Conservation (phyloP, 495 filamentous ascomycete species). For the Xylaria castorea region DNA sequence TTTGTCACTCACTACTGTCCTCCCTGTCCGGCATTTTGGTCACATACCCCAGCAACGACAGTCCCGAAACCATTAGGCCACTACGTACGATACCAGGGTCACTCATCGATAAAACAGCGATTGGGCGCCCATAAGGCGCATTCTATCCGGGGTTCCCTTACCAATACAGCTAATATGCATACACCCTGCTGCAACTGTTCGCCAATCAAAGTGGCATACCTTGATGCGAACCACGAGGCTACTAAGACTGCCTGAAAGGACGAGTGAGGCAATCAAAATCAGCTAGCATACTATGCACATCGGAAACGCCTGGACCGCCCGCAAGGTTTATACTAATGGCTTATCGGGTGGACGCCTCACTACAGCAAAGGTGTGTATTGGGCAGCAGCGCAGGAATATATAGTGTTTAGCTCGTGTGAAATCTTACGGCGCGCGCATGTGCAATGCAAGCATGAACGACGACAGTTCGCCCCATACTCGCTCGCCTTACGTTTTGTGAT, state of each 20-base stretch:
- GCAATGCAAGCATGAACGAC: not conserved
- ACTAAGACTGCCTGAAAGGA: slow-evolving; percentile 9
- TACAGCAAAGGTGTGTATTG: not conserved
- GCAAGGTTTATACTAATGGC: not conserved
- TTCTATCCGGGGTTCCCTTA: not conserved
- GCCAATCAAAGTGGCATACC: slow-evolving; percentile 10
- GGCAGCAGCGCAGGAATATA: slow-evolving; percentile 24
- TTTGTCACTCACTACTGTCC: not conserved
- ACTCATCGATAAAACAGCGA: not conserved
- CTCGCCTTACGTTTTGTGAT: not conserved
- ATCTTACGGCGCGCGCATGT: not conserved
- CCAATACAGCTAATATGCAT: not conserved
- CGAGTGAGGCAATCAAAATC: slow-evolving; percentile 1
- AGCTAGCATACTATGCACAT: slow-evolving; percentile 2
- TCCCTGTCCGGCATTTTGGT: not conserved
- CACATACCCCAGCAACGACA: not conserved
- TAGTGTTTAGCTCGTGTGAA: not conserved
- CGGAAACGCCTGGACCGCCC: not conserved
- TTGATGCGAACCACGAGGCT: slow-evolving; percentile 28
- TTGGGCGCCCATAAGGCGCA: slow-evolving; percentile 13
- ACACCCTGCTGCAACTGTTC: not conserved
- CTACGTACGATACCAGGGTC: not conserved
- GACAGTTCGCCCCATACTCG: not conserved
- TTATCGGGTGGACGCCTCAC: slow-evolving; percentile 16
- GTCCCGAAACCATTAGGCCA: not conserved